A percentile compares a stretch with the other conserved stretches of the same genome.
These are phyloP conservation scores for Solanum hybrid DNA, from an alignment of 305 asterid genomes.

Conservation along the genomic window DNA sequence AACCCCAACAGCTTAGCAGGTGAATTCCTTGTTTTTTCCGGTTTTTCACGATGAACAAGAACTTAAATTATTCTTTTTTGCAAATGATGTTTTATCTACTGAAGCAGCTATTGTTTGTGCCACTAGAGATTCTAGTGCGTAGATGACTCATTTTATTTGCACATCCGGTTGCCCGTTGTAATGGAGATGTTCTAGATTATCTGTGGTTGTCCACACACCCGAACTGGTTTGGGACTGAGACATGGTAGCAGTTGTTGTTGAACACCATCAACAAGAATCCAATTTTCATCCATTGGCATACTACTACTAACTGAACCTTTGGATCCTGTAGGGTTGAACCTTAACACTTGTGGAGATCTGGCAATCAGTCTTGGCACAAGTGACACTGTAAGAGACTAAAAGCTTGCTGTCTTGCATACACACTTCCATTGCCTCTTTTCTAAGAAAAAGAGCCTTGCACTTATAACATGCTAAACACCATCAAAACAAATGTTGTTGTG, in stretches of 20 bases:
- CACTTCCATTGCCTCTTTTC: background rate
- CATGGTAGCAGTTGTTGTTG: background rate
- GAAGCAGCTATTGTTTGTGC: background rate
- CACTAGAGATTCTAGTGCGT: background rate
- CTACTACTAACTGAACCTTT: slow-evolving; percentile 7
- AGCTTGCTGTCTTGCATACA: background rate
- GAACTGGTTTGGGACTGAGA: background rate
- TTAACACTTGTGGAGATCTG: slow-evolving; percentile 56
- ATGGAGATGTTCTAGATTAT: background rate
- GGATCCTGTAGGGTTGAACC: slow-evolving; percentile 45
- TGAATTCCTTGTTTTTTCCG: background rate
- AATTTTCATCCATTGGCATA: background rate
- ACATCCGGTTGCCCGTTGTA: background rate
- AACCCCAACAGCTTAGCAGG: slow-evolving; percentile 96
- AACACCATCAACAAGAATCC: background rate
- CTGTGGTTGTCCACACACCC: background rate
- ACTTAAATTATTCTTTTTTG: background rate
- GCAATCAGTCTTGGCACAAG: slow-evolving; percentile 84
- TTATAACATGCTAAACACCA: background rate
- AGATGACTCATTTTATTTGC: background rate
- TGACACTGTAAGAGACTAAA: slow-evolving; percentile 47
- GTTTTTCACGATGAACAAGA: background rate
- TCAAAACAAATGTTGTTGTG: background rate
- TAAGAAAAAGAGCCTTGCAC: background rate
- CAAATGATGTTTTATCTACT: background rate